phyloP scores from a whole-genome alignment of 352 stramenopile genomes.

The Globisporangium nagaii region DNA sequence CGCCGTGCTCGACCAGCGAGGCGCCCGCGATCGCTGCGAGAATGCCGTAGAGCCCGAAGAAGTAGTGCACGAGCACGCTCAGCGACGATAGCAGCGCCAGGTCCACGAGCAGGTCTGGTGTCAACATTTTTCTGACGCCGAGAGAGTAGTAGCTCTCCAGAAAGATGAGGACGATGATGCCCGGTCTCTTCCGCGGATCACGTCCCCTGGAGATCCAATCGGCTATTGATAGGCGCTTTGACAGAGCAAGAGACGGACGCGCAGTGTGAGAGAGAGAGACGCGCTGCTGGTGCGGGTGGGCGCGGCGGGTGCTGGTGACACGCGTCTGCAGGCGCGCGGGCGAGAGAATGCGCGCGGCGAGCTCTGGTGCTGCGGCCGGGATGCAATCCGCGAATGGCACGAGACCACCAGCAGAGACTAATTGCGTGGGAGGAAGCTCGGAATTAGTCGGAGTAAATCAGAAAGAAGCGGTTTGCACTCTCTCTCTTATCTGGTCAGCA shows the following conservation, averaged over 20 bases:
- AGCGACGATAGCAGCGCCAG: constrained; percentile 48
- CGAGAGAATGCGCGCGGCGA: not conserved
- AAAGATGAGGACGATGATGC: not conserved
- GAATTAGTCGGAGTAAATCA: not conserved
- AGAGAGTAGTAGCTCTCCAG: not conserved
- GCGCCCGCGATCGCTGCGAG: constrained; percentile 31
- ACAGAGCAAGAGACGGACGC: too few relatives aligned
- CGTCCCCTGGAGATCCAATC: constrained; percentile 1
- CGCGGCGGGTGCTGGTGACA: too few relatives aligned
- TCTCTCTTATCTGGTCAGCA: not conserved
- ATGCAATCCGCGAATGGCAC: not conserved
- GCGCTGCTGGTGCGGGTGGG: not conserved
- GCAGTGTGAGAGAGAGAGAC: too few relatives aligned
- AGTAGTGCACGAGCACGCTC: constrained; percentile 62
- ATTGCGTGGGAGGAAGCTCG: not conserved
- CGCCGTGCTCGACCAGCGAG: constrained; percentile 34
- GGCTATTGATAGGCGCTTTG: too few relatives aligned
- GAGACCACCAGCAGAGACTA: not conserved
- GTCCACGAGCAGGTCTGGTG: constrained; percentile 41
- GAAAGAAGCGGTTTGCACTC: not conserved
- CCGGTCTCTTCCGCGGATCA: not conserved
- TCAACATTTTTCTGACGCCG: not conserved
- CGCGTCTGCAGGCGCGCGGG: not conserved
- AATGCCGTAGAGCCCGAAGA: constrained; percentile 50
- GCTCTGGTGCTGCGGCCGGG: not conserved